Percentiles rank a stretch among this genome's conserved stretches.
Conservation (phyloP, 768 basidiomycete species). For the Rhodocollybia butyracea region DNA sequence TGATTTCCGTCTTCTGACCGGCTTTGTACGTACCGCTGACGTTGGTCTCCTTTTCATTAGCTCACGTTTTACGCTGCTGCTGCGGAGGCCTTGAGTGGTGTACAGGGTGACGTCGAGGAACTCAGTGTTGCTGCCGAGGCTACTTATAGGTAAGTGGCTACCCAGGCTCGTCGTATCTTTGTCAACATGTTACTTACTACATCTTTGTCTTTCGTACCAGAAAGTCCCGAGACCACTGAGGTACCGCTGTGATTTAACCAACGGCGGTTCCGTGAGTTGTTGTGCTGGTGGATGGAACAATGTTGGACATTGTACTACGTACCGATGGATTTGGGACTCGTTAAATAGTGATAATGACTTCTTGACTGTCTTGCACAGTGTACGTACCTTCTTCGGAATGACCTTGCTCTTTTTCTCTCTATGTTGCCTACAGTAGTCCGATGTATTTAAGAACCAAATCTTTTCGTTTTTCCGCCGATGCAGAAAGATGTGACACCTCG, state of each 20-base stretch:
- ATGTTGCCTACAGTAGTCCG: not conserved
- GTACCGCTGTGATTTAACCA: conserved; percentile 29
- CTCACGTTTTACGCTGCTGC: conserved; percentile 71
- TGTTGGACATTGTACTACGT: not conserved
- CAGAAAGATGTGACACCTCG: not conserved
- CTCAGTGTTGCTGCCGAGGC: conserved; percentile 91
- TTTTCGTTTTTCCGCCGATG: not conserved
- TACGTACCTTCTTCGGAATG: too few species aligned
- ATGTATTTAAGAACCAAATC: not conserved
- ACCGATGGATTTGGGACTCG: not conserved
- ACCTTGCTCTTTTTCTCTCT: too few species aligned
- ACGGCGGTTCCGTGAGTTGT: not conserved
- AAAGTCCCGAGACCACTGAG: conserved; percentile 89
- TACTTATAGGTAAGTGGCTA: conserved; percentile 71
- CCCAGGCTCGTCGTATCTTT: not conserved
- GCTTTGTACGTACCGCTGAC: not conserved
- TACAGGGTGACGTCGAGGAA: conserved; percentile 93
- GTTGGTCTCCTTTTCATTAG: conserved; percentile 27
- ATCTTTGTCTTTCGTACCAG: conserved; percentile 32
- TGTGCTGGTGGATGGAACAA: too few species aligned
- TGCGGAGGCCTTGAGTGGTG: conserved; percentile 75
- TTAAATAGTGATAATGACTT: too few species aligned
- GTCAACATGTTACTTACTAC: not conserved
- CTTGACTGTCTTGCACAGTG: too few species aligned
- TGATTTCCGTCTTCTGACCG: conserved; percentile 9